These are phyloP conservation scores for Calonectria hongkongensis DNA, from an alignment of 2,329 filamentous ascomycete genomes.

Conservation along the genomic window DNA sequence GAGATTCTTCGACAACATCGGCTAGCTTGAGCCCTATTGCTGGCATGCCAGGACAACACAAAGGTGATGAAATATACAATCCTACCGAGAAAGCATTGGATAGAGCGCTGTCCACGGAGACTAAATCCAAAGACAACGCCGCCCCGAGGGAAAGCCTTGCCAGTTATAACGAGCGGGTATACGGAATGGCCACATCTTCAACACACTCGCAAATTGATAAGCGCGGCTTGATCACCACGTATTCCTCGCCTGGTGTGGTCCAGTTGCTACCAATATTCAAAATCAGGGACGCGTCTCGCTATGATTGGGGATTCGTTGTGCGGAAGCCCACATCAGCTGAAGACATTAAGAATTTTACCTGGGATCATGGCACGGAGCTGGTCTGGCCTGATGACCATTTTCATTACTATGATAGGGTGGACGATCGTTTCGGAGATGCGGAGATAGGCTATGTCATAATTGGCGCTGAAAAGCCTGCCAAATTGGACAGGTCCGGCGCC, in stretches of 20 bases:
- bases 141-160: too few species aligned
- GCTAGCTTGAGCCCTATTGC: too few species aligned
- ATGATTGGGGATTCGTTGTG: not conserved
- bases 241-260: not conserved
- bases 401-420: constrained; percentile 7
- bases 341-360: not conserved
- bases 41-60: too few species aligned
- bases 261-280: not conserved
- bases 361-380: not conserved
- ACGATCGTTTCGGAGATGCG: not conserved
- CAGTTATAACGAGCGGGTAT: too few species aligned
- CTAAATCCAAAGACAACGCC: too few species aligned
- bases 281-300: not conserved
- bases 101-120: too few species aligned
- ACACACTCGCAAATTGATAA: not conserved
- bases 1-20: not conserved
- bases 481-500: constrained; percentile 7
- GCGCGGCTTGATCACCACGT: not conserved
- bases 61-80: too few species aligned
- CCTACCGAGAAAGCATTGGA: too few species aligned
- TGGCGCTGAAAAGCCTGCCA: not conserved
- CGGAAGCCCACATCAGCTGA: not conserved
- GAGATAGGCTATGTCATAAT: not conserved
- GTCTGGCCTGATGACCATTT: constrained; percentile 12
- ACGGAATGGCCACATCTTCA: not conserved